Conservation (phyloP, 75 land plant species). For the Azolla pinnata region DNA sequence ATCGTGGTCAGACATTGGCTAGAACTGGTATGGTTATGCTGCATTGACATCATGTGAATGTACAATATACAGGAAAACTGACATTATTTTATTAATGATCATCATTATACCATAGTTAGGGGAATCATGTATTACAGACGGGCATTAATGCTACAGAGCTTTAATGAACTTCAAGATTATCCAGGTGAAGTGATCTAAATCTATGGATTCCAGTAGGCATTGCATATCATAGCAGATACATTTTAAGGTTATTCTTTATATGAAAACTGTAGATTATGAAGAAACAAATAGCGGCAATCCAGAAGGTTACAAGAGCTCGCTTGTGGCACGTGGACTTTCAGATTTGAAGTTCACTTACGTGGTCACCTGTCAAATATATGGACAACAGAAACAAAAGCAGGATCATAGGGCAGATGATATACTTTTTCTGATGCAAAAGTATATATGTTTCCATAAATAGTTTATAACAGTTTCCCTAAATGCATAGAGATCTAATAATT, state of each 20-base stretch:
- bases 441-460: background rate
- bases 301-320: slow-evolving; percentile 50
- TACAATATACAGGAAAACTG: background rate
- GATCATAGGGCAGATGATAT: slow-evolving; percentile 92
- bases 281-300: no score
- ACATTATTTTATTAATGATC: background rate
- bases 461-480: no score
- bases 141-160: slow-evolving; percentile 83
- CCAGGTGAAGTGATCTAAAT: slow-evolving; percentile 31
- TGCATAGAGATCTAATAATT: background rate
- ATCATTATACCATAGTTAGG: slow-evolving; percentile 57
- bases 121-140: slow-evolving; percentile 99
- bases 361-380: slow-evolving; percentile 96
- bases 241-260: slow-evolving; percentile 12
- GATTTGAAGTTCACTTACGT: slow-evolving; percentile 97
- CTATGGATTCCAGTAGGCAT: background rate
- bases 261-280: no score
- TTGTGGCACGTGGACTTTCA: slow-evolving; percentile 72
- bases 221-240: background rate
- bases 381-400: slow-evolving; percentile 73
- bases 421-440: slow-evolving; percentile 76
- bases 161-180: slow-evolving; percentile 40
- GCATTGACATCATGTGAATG: background rate
- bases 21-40: slow-evolving; percentile 60
- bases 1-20: slow-evolving; percentile 92